phyloP scores from a whole-genome alignment of 306 rosid species.

The Quercus robur region DNA sequence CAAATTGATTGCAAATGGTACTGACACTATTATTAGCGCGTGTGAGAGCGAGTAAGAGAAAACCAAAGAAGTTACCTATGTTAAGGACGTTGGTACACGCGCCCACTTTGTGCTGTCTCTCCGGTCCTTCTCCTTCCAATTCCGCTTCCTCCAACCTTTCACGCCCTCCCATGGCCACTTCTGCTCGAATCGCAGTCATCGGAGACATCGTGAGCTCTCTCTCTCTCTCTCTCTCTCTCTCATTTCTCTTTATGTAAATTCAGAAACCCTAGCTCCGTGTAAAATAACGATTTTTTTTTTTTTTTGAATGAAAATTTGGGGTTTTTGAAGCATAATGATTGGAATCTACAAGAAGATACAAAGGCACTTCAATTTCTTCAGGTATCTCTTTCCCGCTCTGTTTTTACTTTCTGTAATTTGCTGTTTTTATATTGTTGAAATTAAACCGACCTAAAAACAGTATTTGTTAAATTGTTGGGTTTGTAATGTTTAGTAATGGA shows the following conservation, averaged over 20 bases:
- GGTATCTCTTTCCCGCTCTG: conserved; percentile 35
- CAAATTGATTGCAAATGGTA: too few species aligned
- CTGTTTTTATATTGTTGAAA: too few species aligned
- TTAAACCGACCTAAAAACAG: too few species aligned
- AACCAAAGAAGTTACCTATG: conserved; percentile 17
- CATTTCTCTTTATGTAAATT: neutral
- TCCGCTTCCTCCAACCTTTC: neutral
- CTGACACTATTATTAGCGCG: neutral
- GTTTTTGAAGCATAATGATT: conserved; percentile 62
- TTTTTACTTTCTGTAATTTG: neutral
- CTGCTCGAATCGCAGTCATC: conserved; percentile 69
- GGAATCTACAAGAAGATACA: conserved; percentile 79
- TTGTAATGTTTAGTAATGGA: neutral
- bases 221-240: neutral
- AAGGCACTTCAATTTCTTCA: conserved; percentile 65
- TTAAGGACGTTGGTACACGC: conserved; percentile 49
- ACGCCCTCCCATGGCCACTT: conserved; percentile 58
- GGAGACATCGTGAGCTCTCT: conserved; percentile 66
- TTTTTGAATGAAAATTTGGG: neutral
- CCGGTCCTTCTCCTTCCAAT: conserved; percentile 7
- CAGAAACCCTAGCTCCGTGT: neutral
- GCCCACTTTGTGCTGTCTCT: conserved; percentile 25
- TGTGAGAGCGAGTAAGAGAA: neutral
- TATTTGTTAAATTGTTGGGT: neutral
- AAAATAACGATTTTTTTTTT: neutral